Evolutionary conservation across 1,284 basidiomycete genomes (phyloP).

Genomic region (Moniliophthora roreri): DNA sequence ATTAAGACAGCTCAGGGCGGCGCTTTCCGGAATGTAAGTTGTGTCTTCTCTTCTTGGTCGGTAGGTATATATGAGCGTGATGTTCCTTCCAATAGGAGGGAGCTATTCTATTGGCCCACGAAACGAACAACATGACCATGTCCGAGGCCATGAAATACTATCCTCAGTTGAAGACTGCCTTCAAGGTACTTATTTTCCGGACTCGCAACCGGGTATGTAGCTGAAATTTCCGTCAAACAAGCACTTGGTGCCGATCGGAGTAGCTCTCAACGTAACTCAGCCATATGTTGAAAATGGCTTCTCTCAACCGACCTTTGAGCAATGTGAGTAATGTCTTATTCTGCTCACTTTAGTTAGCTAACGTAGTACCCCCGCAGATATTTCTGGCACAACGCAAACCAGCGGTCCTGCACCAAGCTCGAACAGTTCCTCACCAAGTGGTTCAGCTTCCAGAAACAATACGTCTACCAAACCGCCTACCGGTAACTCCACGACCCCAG

Average conservation of each 20-base stretch:
- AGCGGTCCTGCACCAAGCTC: background rate
- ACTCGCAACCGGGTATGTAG: no score
- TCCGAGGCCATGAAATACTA: conserved; percentile 23
- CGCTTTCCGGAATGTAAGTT: conserved; percentile 35
- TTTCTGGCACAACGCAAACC: background rate
- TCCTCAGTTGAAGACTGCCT: conserved; percentile 35
- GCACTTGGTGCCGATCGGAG: conserved; percentile 47
- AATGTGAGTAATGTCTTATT: conserved; percentile 35
- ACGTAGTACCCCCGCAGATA: background rate
- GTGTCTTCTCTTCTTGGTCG: no score
- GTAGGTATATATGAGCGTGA: background rate
- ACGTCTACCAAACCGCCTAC: background rate
- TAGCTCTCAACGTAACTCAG: conserved; percentile 43
- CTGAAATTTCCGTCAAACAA: no score
- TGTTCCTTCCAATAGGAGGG: background rate
- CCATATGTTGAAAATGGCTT: conserved; percentile 47
- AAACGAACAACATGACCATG: conserved; percentile 27
- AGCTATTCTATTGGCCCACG: conserved; percentile 25
- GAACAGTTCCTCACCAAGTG: no score
- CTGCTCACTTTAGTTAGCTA: background rate
- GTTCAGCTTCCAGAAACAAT: background rate
- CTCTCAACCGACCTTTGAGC: conserved; percentile 38
- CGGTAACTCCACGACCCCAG: background rate
- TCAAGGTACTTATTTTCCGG: conserved; percentile 32
- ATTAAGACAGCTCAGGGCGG: conserved; percentile 37